Conservation (phyloP, 768 basidiomycete genomes). For the Clathrus columnatus region DNA sequence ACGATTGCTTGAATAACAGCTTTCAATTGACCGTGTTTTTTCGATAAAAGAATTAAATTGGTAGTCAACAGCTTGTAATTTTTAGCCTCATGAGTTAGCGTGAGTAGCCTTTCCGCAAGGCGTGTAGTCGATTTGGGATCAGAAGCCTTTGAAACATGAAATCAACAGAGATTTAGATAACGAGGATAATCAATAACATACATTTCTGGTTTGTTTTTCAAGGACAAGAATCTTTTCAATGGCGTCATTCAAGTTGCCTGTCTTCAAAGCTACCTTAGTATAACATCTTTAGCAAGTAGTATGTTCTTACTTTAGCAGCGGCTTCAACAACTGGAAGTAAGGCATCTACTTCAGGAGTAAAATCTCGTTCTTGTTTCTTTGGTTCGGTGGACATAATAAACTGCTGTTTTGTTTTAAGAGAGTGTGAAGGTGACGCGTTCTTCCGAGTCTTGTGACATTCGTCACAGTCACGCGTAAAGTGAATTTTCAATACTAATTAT, state of each 20-base stretch:
- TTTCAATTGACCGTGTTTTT: slow-evolving; percentile 97
- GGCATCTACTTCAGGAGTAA: slow-evolving; percentile 69
- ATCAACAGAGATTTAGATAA: not conserved
- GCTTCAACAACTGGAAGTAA: slow-evolving; percentile 60
- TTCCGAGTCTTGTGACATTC: not conserved
- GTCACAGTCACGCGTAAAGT: slow-evolving; percentile 5
- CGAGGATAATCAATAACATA: slow-evolving; percentile 26
- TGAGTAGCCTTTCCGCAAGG: slow-evolving; percentile 64
- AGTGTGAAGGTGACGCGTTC: slow-evolving; percentile 7
- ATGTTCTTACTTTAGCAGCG: slow-evolving; percentile 56
- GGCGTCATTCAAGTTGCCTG: slow-evolving; percentile 75
- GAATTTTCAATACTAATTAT: too few relatives aligned
- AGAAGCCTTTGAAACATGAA: slow-evolving; percentile 62
- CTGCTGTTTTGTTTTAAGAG: not conserved
- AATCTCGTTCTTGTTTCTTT: slow-evolving; percentile 84
- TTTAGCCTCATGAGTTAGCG: slow-evolving; percentile 62
- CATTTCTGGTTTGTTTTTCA: slow-evolving; percentile 97
- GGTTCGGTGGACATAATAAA: slow-evolving; percentile 39
- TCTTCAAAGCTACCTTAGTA: slow-evolving; percentile 32
- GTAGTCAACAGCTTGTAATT: slow-evolving; percentile 66
- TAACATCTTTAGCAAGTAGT: not conserved
- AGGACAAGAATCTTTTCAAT: slow-evolving; percentile 82
- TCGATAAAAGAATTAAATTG: slow-evolving; percentile 62
- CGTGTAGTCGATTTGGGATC: slow-evolving; percentile 88
- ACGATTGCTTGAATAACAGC: slow-evolving; percentile 86